Evolutionary conservation across 2,329 filamentous ascomycete species (phyloP).

Genomic region (Didymella exigua): DNA sequence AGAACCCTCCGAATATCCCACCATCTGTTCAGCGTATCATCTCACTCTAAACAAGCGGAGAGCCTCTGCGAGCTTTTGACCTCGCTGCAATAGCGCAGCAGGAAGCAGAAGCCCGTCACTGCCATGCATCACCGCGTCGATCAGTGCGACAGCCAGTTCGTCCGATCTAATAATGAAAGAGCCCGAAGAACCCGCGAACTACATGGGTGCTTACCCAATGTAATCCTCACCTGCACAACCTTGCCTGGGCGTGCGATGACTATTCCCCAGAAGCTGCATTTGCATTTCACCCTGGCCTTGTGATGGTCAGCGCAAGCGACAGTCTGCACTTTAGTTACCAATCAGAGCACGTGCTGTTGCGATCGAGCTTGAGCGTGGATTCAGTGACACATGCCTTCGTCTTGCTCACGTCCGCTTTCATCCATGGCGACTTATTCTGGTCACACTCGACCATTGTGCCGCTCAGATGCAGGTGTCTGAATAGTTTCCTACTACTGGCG

Average conservation of each 20-base stretch:
- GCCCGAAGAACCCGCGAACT: conserved; percentile 20
- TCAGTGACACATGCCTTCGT: conserved; percentile 11
- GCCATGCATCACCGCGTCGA: conserved; percentile 19
- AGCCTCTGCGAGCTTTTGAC: conserved; percentile 10
- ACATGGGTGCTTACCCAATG: conserved; percentile 13
- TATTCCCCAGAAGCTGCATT: conserved; percentile 22
- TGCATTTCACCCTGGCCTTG: conserved; percentile 21
- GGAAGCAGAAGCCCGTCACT: conserved; percentile 20
- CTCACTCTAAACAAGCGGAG: neutral
- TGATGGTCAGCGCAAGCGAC: neutral
- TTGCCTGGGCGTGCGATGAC: conserved; percentile 22
- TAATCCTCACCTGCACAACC: conserved; percentile 16
- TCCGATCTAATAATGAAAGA: conserved; percentile 27
- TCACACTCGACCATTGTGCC: conserved; percentile 20
- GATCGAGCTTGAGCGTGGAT: neutral
- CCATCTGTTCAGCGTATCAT: neutral
- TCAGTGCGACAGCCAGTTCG: conserved; percentile 23
- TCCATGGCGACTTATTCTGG: conserved; percentile 18
- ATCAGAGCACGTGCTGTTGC: neutral
- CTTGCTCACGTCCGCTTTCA: conserved; percentile 20
- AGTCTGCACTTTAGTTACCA: neutral
- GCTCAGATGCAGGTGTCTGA: conserved; percentile 24
- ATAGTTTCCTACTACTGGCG: conserved; percentile 13
- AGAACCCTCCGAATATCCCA: neutral
- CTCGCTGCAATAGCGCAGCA: conserved; percentile 7